A percentile compares a stretch with the other conserved stretches of the same genome.
Evolutionary conservation across 1,139 yeast species (phyloP).

Genomic region (Pichia sp.): DNA sequence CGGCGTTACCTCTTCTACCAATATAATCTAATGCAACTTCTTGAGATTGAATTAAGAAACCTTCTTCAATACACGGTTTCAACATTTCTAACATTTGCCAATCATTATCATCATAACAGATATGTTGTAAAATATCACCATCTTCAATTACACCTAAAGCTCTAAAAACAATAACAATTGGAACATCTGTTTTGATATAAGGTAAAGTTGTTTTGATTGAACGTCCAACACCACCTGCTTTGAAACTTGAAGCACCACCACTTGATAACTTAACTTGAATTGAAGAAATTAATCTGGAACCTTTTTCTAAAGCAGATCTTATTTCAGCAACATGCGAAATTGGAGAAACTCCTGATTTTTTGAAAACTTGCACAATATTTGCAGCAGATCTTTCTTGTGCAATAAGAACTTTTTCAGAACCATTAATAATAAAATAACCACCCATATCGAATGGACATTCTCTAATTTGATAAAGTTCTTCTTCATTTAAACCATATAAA

Average conservation of each 20-base stretch:
- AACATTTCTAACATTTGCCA: slow-evolving; percentile 99
- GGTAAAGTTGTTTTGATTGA: slow-evolving; percentile 95
- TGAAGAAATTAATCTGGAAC: slow-evolving; percentile 87
- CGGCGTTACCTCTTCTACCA: slow-evolving; percentile 92
- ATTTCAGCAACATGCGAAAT: slow-evolving; percentile 95
- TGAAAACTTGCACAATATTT: slow-evolving; percentile 95
- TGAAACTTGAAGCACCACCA: slow-evolving; percentile 44
- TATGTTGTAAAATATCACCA: slow-evolving; percentile 96
- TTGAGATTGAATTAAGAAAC: slow-evolving; percentile 94
- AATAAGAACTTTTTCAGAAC: slow-evolving; percentile 94
- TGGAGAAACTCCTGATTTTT: slow-evolving; percentile 96
- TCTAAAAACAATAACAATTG: slow-evolving; percentile 92
- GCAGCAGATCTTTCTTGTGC: slow-evolving; percentile 99
- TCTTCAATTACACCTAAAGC: slow-evolving; percentile 98
- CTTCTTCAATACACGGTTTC: slow-evolving; percentile 98
- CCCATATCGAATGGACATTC: slow-evolving; percentile 99
- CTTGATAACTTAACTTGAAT: slow-evolving; percentile 76
- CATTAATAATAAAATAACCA: slow-evolving; percentile 96
- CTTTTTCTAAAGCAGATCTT: slow-evolving; percentile 93
- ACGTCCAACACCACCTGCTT: slow-evolving; percentile 49
- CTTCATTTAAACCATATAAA: slow-evolving; percentile 86
- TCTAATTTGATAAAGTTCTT: slow-evolving; percentile 88
- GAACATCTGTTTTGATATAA: slow-evolving; percentile 91
- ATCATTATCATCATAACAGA: slow-evolving; percentile 94
- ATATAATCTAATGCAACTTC: slow-evolving; percentile 97